Conservation (phyloP, 2,329 filamentous ascomycete genomes). For the Cladosporium sp. region DNA sequence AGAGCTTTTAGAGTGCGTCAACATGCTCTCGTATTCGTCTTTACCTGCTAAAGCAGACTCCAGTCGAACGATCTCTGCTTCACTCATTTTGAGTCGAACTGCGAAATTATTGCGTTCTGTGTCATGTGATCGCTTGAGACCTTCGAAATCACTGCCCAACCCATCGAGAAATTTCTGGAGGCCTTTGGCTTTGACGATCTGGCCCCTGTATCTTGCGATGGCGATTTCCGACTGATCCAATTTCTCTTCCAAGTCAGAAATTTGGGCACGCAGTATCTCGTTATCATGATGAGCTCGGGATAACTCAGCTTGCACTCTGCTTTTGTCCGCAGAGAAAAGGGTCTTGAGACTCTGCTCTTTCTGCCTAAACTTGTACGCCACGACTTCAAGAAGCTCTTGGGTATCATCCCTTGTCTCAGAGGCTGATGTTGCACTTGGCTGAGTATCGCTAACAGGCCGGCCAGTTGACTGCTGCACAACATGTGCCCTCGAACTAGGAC, state of each 20-base stretch:
- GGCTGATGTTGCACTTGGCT: background rate
- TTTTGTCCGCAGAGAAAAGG: background rate
- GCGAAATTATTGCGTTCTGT: background rate
- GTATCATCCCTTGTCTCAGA: background rate
- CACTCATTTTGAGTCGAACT: background rate
- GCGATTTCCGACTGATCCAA: background rate
- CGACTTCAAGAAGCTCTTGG: slow-evolving; percentile 9
- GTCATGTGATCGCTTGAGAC: slow-evolving; percentile 6
- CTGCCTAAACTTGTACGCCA: slow-evolving; percentile 10
- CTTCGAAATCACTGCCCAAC: background rate
- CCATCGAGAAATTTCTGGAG: slow-evolving; percentile 10
- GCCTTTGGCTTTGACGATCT: slow-evolving; percentile 9
- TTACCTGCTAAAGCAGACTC: background rate
- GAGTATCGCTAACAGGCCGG: too few species aligned
- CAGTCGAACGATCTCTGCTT: slow-evolving; percentile 3
- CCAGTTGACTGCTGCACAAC: too few species aligned
- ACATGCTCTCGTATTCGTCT: background rate
- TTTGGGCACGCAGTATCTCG: background rate
- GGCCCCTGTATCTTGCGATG: slow-evolving; percentile 1
- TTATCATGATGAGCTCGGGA: background rate
- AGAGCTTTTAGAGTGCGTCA: background rate
- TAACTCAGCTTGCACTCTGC: background rate
- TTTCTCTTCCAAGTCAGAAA: background rate
- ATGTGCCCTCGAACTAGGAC: too few species aligned
- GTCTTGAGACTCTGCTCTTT: slow-evolving; percentile 1